Evolutionary conservation across 2,329 filamentous ascomycete genomes (phyloP).

Genomic region (Cladosporium sp.): DNA sequence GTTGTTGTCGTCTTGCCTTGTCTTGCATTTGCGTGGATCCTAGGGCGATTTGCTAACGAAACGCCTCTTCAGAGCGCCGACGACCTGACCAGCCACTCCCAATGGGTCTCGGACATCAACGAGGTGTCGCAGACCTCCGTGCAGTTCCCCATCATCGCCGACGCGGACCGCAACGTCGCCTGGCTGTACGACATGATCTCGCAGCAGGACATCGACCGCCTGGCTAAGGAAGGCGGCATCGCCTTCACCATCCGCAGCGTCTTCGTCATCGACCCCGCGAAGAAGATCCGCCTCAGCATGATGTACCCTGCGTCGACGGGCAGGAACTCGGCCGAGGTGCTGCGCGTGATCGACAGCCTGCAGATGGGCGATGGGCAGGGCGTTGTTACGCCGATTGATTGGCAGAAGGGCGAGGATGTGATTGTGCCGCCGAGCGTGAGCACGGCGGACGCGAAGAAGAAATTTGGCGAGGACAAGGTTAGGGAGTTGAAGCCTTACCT

Average conservation of each 20-base stretch:
- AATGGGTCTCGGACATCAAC: slow-evolving; percentile 77
- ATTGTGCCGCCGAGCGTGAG: slow-evolving; percentile 80
- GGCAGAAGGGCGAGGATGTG: slow-evolving; percentile 81
- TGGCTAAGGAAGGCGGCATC: slow-evolving; percentile 43
- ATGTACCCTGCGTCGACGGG: slow-evolving; percentile 88
- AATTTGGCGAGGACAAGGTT: slow-evolving; percentile 65
- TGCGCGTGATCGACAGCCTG: slow-evolving; percentile 53
- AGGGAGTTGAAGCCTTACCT: slow-evolving; percentile 61
- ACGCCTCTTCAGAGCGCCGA: slow-evolving; percentile 56
- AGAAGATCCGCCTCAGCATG: slow-evolving; percentile 89
- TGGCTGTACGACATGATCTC: slow-evolving; percentile 45
- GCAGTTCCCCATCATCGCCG: slow-evolving; percentile 46
- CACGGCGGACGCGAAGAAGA: slow-evolving; percentile 77
- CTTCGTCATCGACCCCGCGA: slow-evolving; percentile 89
- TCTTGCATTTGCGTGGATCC: not conserved
- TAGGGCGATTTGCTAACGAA: not conserved
- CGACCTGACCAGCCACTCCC: slow-evolving; percentile 72
- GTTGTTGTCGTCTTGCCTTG: not conserved
- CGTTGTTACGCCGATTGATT: slow-evolving; percentile 66
- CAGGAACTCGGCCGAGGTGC: slow-evolving; percentile 51
- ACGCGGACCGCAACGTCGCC: slow-evolving; percentile 43
- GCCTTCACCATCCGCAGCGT: slow-evolving; percentile 93
- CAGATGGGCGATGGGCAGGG: slow-evolving; percentile 76
- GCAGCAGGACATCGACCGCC: slow-evolving; percentile 30
- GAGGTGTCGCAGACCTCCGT: slow-evolving; percentile 39